Percentiles rank a stretch among this genome's conserved stretches.
Conservation (phyloP, 1,284 basidiomycete species). For the Ganoderma boninense region DNA sequence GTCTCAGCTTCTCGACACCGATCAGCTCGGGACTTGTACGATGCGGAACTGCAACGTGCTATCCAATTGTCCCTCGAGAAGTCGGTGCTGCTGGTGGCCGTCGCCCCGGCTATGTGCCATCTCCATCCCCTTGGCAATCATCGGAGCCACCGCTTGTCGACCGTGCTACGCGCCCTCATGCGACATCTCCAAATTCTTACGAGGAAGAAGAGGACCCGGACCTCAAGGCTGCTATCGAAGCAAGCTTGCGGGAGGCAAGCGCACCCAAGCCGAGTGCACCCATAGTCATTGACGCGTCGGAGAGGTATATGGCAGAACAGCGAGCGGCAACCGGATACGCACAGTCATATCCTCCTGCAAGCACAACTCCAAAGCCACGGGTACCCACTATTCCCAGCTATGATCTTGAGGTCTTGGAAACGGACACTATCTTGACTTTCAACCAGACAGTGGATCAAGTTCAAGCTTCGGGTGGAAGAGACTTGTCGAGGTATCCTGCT, state of each 20-base stretch:
- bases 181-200: constrained; percentile 50
- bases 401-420: constrained; percentile 82
- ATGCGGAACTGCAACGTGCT: constrained; percentile 92
- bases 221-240: constrained; percentile 94
- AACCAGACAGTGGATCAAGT: constrained; percentile 90
- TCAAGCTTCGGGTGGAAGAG: constrained; percentile 78
- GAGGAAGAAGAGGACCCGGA: constrained; percentile 91
- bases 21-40: constrained; percentile 72
- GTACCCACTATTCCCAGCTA: constrained; percentile 70
- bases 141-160: constrained; percentile 83
- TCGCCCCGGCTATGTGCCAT: constrained; percentile 74
- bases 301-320: constrained; percentile 34
- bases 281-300: constrained; percentile 59
- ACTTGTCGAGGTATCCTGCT: constrained; percentile 83
- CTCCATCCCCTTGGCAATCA: constrained; percentile 63
- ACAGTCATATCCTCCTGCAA: constrained; percentile 48
- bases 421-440: constrained; percentile 88
- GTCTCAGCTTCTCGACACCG: constrained; percentile 58
- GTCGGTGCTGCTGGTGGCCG: constrained; percentile 60
- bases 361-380: constrained; percentile 51
- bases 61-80: constrained; percentile 93
- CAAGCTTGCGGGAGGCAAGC: constrained; percentile 87
- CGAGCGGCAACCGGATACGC: constrained; percentile 36
- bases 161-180: constrained; percentile 40
- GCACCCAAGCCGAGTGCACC: constrained; percentile 85